Evolutionary conservation across 192 early-diverging fungal species (phyloP).

Genomic region (Lunasporangiospora selenospora): DNA sequence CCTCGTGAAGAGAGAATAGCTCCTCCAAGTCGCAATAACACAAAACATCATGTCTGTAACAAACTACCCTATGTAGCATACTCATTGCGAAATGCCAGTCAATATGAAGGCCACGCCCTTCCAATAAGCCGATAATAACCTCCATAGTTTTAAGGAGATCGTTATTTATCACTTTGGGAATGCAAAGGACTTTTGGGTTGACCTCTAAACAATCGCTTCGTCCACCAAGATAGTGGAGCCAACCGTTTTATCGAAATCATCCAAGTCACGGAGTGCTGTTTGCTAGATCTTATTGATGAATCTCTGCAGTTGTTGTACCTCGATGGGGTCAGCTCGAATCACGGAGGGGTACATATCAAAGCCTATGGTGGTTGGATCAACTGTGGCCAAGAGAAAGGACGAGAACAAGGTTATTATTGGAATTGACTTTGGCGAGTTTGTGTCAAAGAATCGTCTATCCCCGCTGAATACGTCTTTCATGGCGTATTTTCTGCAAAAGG

Average conservation of each 20-base stretch:
- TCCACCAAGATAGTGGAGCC: conserved; percentile 6
- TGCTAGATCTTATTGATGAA: conserved; percentile 18
- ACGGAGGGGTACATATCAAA: neutral
- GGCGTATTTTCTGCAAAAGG: no score
- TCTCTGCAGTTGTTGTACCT: conserved; percentile 26
- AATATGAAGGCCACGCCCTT: conserved; percentile 20
- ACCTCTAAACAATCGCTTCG: conserved; percentile 27
- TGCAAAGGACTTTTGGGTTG: conserved; percentile 33
- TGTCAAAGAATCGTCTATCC: no score
- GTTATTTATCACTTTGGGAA: conserved; percentile 3
- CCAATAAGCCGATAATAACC: conserved; percentile 6
- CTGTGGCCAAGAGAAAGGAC: no score
- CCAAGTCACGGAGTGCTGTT: conserved; percentile 27
- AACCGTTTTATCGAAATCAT: no score
- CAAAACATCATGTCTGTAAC: conserved; percentile 5
- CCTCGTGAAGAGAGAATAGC: conserved; percentile 3
- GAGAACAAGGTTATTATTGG: no score
- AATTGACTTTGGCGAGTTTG: no score
- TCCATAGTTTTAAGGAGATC: conserved; percentile 14
- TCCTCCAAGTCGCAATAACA: neutral
- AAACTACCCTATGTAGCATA: conserved; percentile 35
- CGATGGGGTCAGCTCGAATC: conserved; percentile 30
- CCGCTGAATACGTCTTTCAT: no score
- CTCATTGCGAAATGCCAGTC: conserved; percentile 23
- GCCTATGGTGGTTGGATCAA: no score